Base-by-base conservation (phyloP, 805 yeast species). In the Maudiozyma serrabonitensis region DNA sequence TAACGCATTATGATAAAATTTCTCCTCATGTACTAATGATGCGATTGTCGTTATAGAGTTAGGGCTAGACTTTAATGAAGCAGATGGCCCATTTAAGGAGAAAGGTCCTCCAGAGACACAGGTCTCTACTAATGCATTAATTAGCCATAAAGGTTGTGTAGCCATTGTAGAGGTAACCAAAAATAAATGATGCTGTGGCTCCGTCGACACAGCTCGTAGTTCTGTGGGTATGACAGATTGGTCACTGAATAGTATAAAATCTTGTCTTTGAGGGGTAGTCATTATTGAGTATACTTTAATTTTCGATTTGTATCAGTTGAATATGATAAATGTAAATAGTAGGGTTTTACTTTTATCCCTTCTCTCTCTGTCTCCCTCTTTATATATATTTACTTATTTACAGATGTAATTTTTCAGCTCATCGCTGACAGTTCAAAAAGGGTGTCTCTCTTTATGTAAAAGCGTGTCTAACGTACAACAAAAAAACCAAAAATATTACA, bases 131-230 rank as follows among this genome's bases (percentile, higher is more conserved):
- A 84, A 60, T 1, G 81, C 73, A 48, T 73, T 73, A 3, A 75
- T 58, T 38, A 84, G 67, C 91, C 91, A 84, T 6, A 78, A 62
- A 1, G 90, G 80, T 26, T 78, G 73, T 0, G 85, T 81, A 0
- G 84, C 81, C 45, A 69, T 71, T 1, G 67, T 62, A 44, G 74
- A 69, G 0, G 77, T 71, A 2, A 76, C 53, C 9, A 71, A 47
- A 2, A 71, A 59, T 46, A 70, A 57, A 34, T 60, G 53, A 43
- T 56, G 59, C 54, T 52, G 34, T n/a, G 50, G 49, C 53, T 56
- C 42, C 50, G 49, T 0, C 9, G 38, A 2, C 16, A 35, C 38
- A 15, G 16, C 38, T 3, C 18, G 16, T 19, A 63, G 42, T 4
- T 51, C 46, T 18, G 54, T 40, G 6, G 74, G 63, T 4, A 69